Base-by-base conservation (phyloP, 1,284 basidiomycete genomes). In the Pseudozyma sp. region DNA sequence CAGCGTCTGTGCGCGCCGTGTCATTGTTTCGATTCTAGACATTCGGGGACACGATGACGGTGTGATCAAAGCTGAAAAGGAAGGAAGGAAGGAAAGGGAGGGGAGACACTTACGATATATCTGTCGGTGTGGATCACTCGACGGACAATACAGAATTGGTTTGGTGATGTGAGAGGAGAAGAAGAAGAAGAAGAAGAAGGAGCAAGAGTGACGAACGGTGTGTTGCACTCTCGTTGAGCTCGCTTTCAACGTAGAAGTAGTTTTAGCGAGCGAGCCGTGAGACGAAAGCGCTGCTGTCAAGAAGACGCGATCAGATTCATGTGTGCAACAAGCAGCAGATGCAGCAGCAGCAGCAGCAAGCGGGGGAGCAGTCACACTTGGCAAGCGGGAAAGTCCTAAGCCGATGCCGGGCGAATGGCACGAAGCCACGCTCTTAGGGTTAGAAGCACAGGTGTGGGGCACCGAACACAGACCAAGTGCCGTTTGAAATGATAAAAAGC, bases 71-170 rank as follows among this genome's bases (percentile, higher is more conserved):
- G 25, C 52, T 42, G n/a, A 25, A 43, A 35, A 1, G 7, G 19
- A 13, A 52, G 21, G 14, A 19, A 18, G n/a, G 25, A 10, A 12
- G 19, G 14, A 43, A 40, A 14, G 16, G 16, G 11, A 44, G 40
- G n/a, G 9, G 43, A 14, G 16, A 55, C 39, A 71, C 69, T 71
- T 25, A 71, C 69, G 69, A 66, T 71, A 62, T 56, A 56, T 47
- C 39, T 62, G 62, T 66, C 42, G 58, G 50, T 60, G 51, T 36
- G 18, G 8, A 42, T 25, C 55, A 65, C 54, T 59, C 59, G 59
- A 62, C 59, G 52, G 48, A 56, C 50, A 35, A 19, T 43, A 54
- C 44, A 39, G 38, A 19, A 39, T 8, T 18, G 16, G 25, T 16
- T 18, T 16, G 53, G 9, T 35, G 53, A 21, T 25, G 36, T 48